Percentiles rank a stretch among this genome's conserved stretches.
phyloP scores from a whole-genome alignment of 306 rosid species.

The Quercus cerris region DNA sequence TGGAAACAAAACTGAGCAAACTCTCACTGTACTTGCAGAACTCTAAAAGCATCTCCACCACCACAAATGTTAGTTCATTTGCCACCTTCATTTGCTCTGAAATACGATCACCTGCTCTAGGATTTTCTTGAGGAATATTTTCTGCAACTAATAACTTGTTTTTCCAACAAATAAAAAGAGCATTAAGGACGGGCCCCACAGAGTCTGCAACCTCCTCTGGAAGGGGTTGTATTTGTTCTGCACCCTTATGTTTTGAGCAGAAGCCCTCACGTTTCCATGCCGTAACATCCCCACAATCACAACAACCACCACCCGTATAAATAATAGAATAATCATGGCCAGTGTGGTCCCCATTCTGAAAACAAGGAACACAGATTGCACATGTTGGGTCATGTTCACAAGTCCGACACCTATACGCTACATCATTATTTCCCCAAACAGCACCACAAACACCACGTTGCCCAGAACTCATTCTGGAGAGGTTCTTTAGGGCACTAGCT shows the following conservation, averaged over 20 bases:
- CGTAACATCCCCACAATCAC: slow-evolving; percentile 97
- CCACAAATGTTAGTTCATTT: slow-evolving; percentile 63
- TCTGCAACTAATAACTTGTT: slow-evolving; percentile 49
- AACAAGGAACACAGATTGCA: slow-evolving; percentile 95
- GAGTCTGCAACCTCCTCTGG: slow-evolving; percentile 50
- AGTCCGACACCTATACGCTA: slow-evolving; percentile 87
- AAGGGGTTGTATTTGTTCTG: slow-evolving; percentile 82
- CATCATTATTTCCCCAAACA: slow-evolving; percentile 82
- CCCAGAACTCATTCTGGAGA: slow-evolving; percentile 58
- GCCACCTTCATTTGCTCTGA: slow-evolving; percentile 53
- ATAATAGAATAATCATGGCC: slow-evolving; percentile 83
- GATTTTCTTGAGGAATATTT: slow-evolving; percentile 29
- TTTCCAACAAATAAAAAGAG: slow-evolving; percentile 66
- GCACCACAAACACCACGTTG: slow-evolving; percentile 94
- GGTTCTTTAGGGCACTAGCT: slow-evolving; percentile 34
- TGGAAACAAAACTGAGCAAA: slow-evolving; percentile 86
- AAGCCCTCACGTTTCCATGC: slow-evolving; percentile 98
- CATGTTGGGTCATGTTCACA: slow-evolving; percentile 94
- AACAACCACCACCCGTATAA: slow-evolving; percentile 87
- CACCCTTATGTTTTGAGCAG: slow-evolving; percentile 90
- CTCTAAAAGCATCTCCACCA: slow-evolving; percentile 85
- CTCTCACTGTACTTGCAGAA: slow-evolving; percentile 92
- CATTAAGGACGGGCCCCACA: slow-evolving; percentile 67
- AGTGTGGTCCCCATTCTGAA: slow-evolving; percentile 78
- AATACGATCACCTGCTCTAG: slow-evolving; percentile 34